A percentile compares a stretch with the other conserved stretches of the same genome.
Evolutionary conservation across 257 asterid species (phyloP).

Genomic region (Solanum ossicruentum): DNA sequence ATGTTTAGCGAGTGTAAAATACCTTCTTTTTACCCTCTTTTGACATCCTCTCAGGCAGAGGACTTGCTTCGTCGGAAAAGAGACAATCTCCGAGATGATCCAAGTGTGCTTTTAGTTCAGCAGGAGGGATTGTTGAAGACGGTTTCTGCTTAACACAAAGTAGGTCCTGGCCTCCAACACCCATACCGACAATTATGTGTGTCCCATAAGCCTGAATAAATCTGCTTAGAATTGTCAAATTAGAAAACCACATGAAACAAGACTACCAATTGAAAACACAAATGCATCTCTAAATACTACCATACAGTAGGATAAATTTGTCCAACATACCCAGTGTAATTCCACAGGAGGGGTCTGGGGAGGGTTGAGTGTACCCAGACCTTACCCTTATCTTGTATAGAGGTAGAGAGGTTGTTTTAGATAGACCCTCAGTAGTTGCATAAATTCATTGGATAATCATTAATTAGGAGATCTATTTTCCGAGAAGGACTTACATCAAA

Average conservation of each 20-base stretch:
- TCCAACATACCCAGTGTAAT: neutral
- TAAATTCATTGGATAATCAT: neutral
- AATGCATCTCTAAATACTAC: neutral
- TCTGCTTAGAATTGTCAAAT: conserved; percentile 28
- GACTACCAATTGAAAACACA: neutral
- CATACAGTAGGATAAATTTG: neutral
- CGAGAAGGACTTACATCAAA: neutral
- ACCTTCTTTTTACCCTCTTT: conserved; percentile 60
- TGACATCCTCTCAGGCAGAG: conserved; percentile 54
- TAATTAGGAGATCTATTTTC: neutral
- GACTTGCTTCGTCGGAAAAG: conserved; percentile 71
- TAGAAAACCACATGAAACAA: conserved; percentile 8
- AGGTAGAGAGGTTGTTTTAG: neutral
- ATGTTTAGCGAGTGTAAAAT: neutral
- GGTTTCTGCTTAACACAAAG: conserved; percentile 88
- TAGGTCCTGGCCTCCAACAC: conserved; percentile 96
- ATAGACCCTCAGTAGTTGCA: neutral
- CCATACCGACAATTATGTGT: conserved; percentile 88
- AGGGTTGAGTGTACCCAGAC: neutral
- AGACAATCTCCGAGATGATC: conserved; percentile 94
- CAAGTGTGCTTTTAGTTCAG: conserved; percentile 83
- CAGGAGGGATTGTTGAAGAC: conserved; percentile 69
- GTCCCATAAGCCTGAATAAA: conserved; percentile 93
- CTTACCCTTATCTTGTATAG: neutral
- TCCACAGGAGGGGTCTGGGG: neutral